Conservation (phyloP, 345 rosid species). For the Psidium guajava region DNA sequence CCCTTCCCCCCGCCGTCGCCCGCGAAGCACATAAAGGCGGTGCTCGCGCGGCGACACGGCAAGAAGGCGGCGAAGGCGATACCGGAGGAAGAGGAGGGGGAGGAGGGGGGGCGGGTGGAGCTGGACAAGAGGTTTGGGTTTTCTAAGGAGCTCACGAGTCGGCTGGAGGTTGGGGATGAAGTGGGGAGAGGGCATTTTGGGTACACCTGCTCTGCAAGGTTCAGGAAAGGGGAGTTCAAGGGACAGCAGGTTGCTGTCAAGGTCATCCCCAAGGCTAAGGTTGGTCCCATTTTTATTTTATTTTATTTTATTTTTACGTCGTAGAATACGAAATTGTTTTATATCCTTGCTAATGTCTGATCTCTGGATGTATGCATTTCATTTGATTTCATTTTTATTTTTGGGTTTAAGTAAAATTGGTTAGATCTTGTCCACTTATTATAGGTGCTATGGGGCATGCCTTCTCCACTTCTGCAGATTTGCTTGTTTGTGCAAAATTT, state of each 20-base stretch:
- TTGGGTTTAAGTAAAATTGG: background rate
- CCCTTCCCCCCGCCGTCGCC: conserved; percentile 93
- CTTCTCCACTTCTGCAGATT: background rate
- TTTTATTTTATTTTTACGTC: background rate
- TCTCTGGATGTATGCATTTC: background rate
- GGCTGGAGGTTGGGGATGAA: conserved; percentile 67
- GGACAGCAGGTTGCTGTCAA: conserved; percentile 89
- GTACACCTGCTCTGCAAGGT: conserved; percentile 85
- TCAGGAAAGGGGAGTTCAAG: conserved; percentile 79
- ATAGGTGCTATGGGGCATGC: background rate
- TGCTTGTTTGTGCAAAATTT: background rate
- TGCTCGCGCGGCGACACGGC: conserved; percentile 42
- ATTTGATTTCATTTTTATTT: background rate
- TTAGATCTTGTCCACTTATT: background rate
- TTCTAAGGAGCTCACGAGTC: conserved; percentile 58
- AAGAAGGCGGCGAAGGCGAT: conserved; percentile 28
- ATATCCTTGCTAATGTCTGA: background rate
- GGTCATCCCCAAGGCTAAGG: conserved; percentile 92
- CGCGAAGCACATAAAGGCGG: conserved; percentile 79
- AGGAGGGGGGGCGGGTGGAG: conserved; percentile 30
- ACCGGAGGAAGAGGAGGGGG: conserved; percentile 31
- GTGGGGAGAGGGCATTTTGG: conserved; percentile 99
- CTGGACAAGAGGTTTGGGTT: conserved; percentile 91
- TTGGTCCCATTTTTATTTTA: conserved; percentile 1
- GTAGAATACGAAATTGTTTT: background rate